Evolutionary conservation across 257 asterid genomes (phyloP).

Genomic region (Rubia yunnanensis): DNA sequence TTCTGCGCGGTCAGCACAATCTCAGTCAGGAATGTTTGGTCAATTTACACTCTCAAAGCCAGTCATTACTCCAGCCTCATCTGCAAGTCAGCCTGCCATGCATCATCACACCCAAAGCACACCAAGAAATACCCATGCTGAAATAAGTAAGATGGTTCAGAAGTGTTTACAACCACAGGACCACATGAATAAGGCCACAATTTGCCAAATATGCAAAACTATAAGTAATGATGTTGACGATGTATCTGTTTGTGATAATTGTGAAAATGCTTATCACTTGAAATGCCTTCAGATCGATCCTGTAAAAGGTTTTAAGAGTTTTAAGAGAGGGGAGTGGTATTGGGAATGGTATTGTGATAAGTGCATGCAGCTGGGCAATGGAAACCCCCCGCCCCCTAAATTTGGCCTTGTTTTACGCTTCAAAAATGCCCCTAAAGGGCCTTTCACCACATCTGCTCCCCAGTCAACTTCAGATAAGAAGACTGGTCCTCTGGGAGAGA

Average conservation of each 20-base stretch:
- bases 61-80: conserved; percentile 33
- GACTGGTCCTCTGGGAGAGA: conserved; percentile 33
- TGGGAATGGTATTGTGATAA: conserved; percentile 94
- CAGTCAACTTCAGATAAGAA: conserved; percentile 38
- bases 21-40: conserved; percentile 42
- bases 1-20: conserved; percentile 69
- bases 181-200: conserved; percentile 67
- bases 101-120: conserved; percentile 39
- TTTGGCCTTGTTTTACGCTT: conserved; percentile 95
- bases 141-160: conserved; percentile 68
- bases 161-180: conserved; percentile 59
- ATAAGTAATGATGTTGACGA: conserved; percentile 52
- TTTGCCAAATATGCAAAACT: conserved; percentile 66
- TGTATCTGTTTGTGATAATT: conserved; percentile 80
- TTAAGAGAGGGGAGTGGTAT: conserved; percentile 90
- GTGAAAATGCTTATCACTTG: conserved; percentile 92
- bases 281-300: conserved; percentile 64
- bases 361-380: conserved; percentile 75
- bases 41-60: conserved; percentile 41
- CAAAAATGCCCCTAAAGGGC: conserved; percentile 35
- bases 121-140: conserved; percentile 51
- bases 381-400: conserved; percentile 90
- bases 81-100: conserved; percentile 27
- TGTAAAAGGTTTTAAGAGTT: conserved; percentile 51
- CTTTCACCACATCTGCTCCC: conserved; percentile 30